Evolutionary conservation across 441 rosid species (phyloP).

Genomic region (Breynia disticha): DNA sequence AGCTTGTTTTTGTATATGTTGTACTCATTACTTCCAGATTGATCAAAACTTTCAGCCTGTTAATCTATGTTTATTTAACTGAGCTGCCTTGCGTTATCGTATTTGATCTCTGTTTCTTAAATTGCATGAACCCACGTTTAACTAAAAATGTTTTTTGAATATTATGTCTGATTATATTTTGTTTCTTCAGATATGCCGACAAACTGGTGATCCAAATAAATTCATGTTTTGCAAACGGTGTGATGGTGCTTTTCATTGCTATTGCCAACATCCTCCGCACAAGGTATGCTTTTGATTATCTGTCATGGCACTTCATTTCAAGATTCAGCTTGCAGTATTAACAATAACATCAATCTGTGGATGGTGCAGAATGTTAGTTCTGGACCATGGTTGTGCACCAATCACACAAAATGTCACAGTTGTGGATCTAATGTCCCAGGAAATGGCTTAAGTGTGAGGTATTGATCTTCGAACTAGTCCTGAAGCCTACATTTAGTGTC

Average conservation of each 20-base stretch:
- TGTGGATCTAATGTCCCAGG: constrained; percentile 95
- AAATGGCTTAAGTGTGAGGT: constrained; percentile 95
- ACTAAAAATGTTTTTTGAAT: too few relatives aligned
- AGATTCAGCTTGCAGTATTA: constrained; percentile 10
- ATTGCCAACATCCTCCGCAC: constrained; percentile 98
- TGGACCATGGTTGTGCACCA: constrained; percentile 93
- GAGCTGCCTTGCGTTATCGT: too few relatives aligned
- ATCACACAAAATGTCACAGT: constrained; percentile 93
- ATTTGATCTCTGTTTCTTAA: too few relatives aligned
- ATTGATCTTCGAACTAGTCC: constrained; percentile 11
- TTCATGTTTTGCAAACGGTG: constrained; percentile 96
- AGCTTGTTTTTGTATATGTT: too few relatives aligned
- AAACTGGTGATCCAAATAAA: constrained; percentile 88
- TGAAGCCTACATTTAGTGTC: not conserved
- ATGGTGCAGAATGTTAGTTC: constrained; percentile 71
- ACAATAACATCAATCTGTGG: constrained; percentile 17
- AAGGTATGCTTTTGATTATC: constrained; percentile 43
- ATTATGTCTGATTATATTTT: not conserved
- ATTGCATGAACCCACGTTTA: too few relatives aligned
- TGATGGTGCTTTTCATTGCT: constrained; percentile 94
- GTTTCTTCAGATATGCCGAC: constrained; percentile 61
- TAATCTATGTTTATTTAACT: too few relatives aligned
- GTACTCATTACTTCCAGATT: too few relatives aligned
- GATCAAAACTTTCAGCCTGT: too few relatives aligned
- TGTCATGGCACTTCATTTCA: constrained; percentile 13